Percentiles rank a stretch among this genome's conserved stretches.
Evolutionary conservation across 805 yeast genomes (phyloP).

Genomic region (Wickerhamiella australiensis): DNA sequence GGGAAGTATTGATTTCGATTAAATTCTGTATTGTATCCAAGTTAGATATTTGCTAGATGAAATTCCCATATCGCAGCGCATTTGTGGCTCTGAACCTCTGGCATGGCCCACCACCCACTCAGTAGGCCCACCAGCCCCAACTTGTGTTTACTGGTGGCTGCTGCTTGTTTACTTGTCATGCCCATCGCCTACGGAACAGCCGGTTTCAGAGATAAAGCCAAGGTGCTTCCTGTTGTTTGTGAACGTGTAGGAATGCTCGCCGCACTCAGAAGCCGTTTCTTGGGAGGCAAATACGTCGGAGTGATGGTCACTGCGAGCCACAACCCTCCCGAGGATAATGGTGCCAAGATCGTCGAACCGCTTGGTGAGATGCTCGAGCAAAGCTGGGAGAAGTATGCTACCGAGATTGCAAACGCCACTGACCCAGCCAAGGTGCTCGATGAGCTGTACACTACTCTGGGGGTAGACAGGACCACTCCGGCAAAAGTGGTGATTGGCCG

Average conservation of each 20-base stretch:
- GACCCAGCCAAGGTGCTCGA: slow-evolving; percentile 34
- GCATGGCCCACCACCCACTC: too few relatives aligned
- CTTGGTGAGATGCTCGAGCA: slow-evolving; percentile 78
- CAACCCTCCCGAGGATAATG: slow-evolving; percentile 85
- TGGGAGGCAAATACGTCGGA: slow-evolving; percentile 66
- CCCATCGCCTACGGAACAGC: slow-evolving; percentile 80
- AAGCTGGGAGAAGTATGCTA: slow-evolving; percentile 75
- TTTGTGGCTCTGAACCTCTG: neutral
- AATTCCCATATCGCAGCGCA: too few relatives aligned
- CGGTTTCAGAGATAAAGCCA: slow-evolving; percentile 75
- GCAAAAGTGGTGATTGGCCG: slow-evolving; percentile 58
- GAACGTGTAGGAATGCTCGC: slow-evolving; percentile 78
- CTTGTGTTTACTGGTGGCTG: neutral
- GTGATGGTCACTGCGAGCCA: slow-evolving; percentile 95
- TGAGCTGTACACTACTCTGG: slow-evolving; percentile 31
- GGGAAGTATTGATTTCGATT: neutral
- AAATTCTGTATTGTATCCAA: neutral
- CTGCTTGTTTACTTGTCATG: neutral
- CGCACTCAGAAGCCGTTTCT: slow-evolving; percentile 59
- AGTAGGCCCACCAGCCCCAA: too few relatives aligned
- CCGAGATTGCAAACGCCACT: slow-evolving; percentile 60
- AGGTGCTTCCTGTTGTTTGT: slow-evolving; percentile 62
- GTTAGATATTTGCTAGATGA: too few relatives aligned
- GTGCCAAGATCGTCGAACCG: slow-evolving; percentile 90
- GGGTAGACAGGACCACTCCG: slow-evolving; percentile 36